Base-by-base conservation (phyloP, 2,329 filamentous ascomycete genomes). In the Canariomyces notabilis region DNA sequence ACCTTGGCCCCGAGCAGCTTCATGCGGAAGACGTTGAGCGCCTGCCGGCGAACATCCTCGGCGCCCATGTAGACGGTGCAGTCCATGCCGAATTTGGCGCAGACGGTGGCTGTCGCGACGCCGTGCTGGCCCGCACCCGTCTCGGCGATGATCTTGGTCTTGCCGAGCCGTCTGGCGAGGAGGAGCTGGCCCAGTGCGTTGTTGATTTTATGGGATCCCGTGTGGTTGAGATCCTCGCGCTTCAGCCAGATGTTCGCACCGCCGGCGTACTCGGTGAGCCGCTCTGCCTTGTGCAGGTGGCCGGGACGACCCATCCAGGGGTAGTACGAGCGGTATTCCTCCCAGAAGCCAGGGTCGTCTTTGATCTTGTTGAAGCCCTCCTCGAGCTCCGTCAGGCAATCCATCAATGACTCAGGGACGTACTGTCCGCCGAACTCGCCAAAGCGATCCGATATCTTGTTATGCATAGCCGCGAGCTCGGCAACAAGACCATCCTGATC, bases 191-290 rank as follows among this genome's bases (percentile, higher is more conserved):
- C 93, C 7, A 98, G 74, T 0, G 93, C 93, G 61, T 98, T 98
- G 75, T 98, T 98, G 75, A 98, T 97, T 79, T 98, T 98, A 77
- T 98, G 93, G 53, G 87, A 94, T 56, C 93, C 93, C 7, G 93
- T 97, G 66, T 98, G 93, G 70, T 97, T 97, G 46, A 97, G 74
- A 65, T 98, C 93, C 70, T 98, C 93, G 59, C 93, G 82, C 79
- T 98, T 98, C 57, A 98, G 72, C 85, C 91, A 98, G 72, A 98
- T 95, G 63, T 89, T 95, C 39, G 93, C 91, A 50, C 93, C 93
- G 19, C 89, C 89, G 38, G 88, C 89, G 60, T 91, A 74, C 63
- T 94, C 85, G 0, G 91, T 97, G 55, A 98, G 73, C 43, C 90
- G 83, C 57, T 93, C 83, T 1, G 93, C 93, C 43, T 90, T 72